Conservation (phyloP, 768 basidiomycete species). For the Phanerochaete carnosa region DNA sequence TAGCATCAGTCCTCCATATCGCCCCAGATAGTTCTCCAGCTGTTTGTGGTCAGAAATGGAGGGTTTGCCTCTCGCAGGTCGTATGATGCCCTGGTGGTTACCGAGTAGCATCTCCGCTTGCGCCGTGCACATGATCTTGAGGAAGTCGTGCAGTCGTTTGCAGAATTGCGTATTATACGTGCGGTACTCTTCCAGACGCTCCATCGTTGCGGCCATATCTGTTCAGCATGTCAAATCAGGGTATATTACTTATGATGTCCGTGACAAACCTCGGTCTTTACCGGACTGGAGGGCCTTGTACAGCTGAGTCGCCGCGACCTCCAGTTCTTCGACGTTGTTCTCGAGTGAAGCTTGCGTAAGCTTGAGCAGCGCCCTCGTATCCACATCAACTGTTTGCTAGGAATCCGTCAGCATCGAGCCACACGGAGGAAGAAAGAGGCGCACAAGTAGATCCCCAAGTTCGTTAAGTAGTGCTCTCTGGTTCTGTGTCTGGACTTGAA, state of each 20-base stretch:
- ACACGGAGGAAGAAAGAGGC: constrained; percentile 1
- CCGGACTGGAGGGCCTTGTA: constrained; percentile 94
- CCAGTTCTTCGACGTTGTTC: constrained; percentile 77
- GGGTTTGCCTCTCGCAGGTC: constrained; percentile 41
- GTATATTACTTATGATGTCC: neutral
- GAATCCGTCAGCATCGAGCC: neutral
- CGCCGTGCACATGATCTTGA: constrained; percentile 88
- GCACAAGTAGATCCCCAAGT: constrained; percentile 81
- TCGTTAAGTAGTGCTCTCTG: constrained; percentile 83
- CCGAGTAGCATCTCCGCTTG: constrained; percentile 77
- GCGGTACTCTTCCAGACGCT: constrained; percentile 85
- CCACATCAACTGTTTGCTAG: constrained; percentile 95
- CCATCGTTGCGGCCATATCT: constrained; percentile 99
- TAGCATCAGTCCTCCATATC: constrained; percentile 86
- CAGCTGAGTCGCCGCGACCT: constrained; percentile 80
- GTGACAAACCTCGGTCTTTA: constrained; percentile 70
- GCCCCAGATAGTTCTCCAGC: constrained; percentile 80
- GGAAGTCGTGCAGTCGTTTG: constrained; percentile 85
- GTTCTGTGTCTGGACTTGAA: constrained; percentile 97
- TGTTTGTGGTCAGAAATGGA: constrained; percentile 59
- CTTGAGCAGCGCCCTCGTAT: constrained; percentile 64
- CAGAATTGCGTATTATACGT: constrained; percentile 92
- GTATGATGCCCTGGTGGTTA: constrained; percentile 54
- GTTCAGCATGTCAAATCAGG: constrained; percentile 1
- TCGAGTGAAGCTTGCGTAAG: constrained; percentile 91